These are phyloP conservation scores for Microcera coccophila DNA, from an alignment of 2,329 filamentous ascomycete genomes.

Conservation along the genomic window DNA sequence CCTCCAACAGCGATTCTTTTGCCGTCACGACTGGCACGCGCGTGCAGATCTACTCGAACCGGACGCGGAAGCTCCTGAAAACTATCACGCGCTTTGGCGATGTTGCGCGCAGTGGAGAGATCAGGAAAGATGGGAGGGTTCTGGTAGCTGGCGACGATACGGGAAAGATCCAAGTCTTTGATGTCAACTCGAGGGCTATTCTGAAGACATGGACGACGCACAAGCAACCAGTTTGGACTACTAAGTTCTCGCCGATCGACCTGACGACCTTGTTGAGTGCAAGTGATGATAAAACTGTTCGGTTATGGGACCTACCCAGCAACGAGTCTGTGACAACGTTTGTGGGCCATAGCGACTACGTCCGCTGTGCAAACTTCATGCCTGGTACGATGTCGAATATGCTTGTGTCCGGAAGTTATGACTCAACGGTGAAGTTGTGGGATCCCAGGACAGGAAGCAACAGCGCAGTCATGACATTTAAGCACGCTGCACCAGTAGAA, in stretches of 20 bases:
- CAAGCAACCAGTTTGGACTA: conserved; percentile 89
- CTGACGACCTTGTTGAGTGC: conserved; percentile 83
- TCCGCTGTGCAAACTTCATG: conserved; percentile 82
- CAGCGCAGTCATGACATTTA: conserved; percentile 82
- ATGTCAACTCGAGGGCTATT: conserved; percentile 81
- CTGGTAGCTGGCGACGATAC: conserved; percentile 88
- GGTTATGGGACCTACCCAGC: conserved; percentile 88
- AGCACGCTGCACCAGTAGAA: conserved; percentile 86
- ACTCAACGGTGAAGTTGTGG: conserved; percentile 90
- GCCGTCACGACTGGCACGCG: conserved; percentile 92
- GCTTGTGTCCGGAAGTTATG: conserved; percentile 87
- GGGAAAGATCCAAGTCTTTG: conserved; percentile 92
- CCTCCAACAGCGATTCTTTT: conserved; percentile 71
- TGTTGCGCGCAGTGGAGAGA: conserved; percentile 82
- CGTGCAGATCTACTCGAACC: conserved; percentile 88
- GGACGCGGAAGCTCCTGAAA: conserved; percentile 86
- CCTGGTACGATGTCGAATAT: conserved; percentile 68
- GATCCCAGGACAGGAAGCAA: conserved; percentile 71
- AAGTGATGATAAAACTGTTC: conserved; percentile 87
- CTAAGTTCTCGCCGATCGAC: conserved; percentile 85
- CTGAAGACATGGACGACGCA: conserved; percentile 93
- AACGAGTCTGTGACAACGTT: conserved; percentile 74
- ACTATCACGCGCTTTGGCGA: conserved; percentile 93
- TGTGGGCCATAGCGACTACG: conserved; percentile 86
- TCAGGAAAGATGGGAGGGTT: conserved; percentile 83